phyloP scores from a whole-genome alignment of 768 basidiomycete species.

The Mycena pura region DNA sequence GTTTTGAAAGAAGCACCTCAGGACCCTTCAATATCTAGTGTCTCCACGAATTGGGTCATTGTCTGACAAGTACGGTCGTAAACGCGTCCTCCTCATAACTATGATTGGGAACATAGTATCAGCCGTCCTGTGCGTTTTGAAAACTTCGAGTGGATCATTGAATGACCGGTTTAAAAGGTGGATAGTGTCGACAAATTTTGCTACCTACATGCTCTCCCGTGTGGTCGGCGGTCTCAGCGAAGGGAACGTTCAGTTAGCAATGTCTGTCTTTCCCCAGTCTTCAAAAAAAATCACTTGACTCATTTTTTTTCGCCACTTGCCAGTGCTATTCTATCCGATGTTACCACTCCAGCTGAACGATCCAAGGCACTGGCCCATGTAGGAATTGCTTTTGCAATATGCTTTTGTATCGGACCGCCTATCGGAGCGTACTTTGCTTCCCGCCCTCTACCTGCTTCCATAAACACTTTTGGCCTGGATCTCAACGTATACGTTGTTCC shows the following conservation, averaged over 20 bases:
- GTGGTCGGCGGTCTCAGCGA: conserved; percentile 94
- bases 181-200: conserved; percentile 90
- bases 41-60: conserved; percentile 83
- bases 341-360: conserved; percentile 80
- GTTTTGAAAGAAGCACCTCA: conserved; percentile 45
- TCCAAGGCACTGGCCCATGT: conserved; percentile 89
- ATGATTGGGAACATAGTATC: conserved; percentile 96
- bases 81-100: conserved; percentile 78
- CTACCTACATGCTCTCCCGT: conserved; percentile 87
- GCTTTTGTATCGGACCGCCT: conserved; percentile 91
- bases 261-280: conserved; percentile 62
- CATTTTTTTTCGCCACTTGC: conserved; percentile 5
- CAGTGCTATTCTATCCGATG: conserved; percentile 93
- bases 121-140: conserved; percentile 74
- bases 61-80: conserved; percentile 91
- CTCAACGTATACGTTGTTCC: conserved; percentile 92
- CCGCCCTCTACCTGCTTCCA: conserved; percentile 70
- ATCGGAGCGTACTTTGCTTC: conserved; percentile 97
- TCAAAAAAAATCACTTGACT: not conserved
- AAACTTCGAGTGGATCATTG: not conserved
- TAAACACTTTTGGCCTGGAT: conserved; percentile 62
- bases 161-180: conserved; percentile 58
- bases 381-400: conserved; percentile 95
- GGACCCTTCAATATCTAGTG: conserved; percentile 83
- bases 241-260: conserved; percentile 96